These are phyloP conservation scores for Novymonas esmeraldas DNA, from an alignment of 208 protist species.

Conservation along the genomic window DNA sequence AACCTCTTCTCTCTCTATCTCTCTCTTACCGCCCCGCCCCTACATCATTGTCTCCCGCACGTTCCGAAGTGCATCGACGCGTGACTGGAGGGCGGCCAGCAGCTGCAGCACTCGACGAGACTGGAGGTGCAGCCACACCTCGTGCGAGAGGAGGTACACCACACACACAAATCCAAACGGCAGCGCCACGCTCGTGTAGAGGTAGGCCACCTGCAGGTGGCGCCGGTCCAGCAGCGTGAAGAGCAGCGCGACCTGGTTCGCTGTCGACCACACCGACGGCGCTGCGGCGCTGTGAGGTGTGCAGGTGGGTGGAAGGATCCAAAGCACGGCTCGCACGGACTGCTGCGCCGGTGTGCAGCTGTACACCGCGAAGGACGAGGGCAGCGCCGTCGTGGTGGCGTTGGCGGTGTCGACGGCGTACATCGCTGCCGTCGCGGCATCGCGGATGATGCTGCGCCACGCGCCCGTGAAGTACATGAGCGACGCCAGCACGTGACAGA, in stretches of 20 bases:
- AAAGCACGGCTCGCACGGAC: background rate
- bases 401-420: conserved; percentile 9
- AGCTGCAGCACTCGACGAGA: conserved; percentile 6
- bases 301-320: conserved; percentile 13
- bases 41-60: conserved; percentile 1
- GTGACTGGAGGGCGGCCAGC: background rate
- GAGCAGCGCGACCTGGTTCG: conserved; percentile 22
- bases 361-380: background rate
- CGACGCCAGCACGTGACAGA: conserved; percentile 3
- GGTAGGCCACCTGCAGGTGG: conserved; percentile 18
- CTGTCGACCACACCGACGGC: conserved; percentile 5
- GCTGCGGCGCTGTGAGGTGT: background rate
- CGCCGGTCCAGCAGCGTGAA: conserved; percentile 23
- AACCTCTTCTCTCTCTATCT: background rate
- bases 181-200: conserved; percentile 28
- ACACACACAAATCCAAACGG: conserved; percentile 9
- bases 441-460: conserved; percentile 17
- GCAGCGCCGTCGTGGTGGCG: background rate
- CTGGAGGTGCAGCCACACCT: conserved; percentile 11
- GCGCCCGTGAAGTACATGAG: conserved; percentile 24
- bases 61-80: background rate
- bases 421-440: conserved; percentile 17
- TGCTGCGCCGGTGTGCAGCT: conserved; percentile 10
- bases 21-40: background rate
- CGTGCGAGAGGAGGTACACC: conserved; percentile 8